phyloP scores from a whole-genome alignment of 768 basidiomycete species.

The Aureoboletus auriporus region DNA sequence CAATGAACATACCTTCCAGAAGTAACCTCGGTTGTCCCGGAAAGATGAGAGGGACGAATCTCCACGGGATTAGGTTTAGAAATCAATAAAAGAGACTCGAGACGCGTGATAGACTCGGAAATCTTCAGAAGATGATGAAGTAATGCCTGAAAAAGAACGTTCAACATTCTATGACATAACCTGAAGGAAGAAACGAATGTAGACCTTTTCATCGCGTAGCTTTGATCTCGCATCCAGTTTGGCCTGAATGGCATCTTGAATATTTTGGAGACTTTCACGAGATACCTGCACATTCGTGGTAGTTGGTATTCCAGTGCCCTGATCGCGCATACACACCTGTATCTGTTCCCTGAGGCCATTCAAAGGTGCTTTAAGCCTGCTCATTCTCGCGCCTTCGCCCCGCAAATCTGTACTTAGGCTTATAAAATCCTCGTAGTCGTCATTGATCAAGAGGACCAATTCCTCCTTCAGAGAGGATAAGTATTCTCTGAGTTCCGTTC shows the following conservation, averaged over 20 bases:
- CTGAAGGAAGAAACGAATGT: not conserved
- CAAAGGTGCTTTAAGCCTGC: slow-evolving; percentile 66
- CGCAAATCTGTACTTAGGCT: slow-evolving; percentile 89
- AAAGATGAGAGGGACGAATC: slow-evolving; percentile 29
- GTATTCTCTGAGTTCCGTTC: slow-evolving; percentile 84
- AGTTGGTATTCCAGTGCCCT: not conserved
- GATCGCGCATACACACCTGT: slow-evolving; percentile 45
- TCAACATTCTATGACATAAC: not conserved
- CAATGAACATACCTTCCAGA: slow-evolving; percentile 33
- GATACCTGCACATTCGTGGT: slow-evolving; percentile 41
- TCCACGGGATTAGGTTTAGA: slow-evolving; percentile 42
- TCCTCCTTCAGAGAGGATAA: slow-evolving; percentile 83
- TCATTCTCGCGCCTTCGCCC: slow-evolving; percentile 75
- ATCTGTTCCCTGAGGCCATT: slow-evolving; percentile 59
- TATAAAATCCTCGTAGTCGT: slow-evolving; percentile 98
- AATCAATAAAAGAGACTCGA: slow-evolving; percentile 79
- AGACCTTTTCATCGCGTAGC: slow-evolving; percentile 81
- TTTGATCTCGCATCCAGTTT: slow-evolving; percentile 71
- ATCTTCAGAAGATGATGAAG: slow-evolving; percentile 87
- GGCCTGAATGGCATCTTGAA: slow-evolving; percentile 72
- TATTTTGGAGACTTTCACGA: slow-evolving; percentile 54
- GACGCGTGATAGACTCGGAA: slow-evolving; percentile 84
- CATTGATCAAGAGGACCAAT: slow-evolving; percentile 92
- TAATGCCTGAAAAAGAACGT: slow-evolving; percentile 50
- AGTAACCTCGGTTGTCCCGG: slow-evolving; percentile 23